Evolutionary conservation across 2,329 filamentous ascomycete genomes (phyloP).

Genomic region (Pseudogymnoascus sp.): DNA sequence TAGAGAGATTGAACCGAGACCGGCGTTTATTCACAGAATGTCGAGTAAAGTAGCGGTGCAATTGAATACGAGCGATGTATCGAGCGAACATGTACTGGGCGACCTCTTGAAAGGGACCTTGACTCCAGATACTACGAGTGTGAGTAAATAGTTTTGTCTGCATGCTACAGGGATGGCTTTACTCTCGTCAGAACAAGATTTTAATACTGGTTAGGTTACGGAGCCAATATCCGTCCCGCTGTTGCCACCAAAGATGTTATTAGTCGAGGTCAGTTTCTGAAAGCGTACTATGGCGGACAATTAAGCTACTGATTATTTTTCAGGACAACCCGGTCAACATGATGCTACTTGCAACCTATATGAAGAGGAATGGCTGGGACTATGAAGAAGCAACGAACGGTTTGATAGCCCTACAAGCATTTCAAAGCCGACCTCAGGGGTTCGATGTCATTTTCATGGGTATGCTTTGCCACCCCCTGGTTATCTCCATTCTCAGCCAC

Average conservation of each 20-base stretch:
- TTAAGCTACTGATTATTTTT: slow-evolving; percentile 22
- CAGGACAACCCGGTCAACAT: slow-evolving; percentile 34
- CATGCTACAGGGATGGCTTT: background rate
- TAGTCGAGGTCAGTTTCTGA: slow-evolving; percentile 18
- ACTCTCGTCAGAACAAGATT: background rate
- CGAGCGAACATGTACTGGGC: background rate
- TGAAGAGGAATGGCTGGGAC: slow-evolving; percentile 23
- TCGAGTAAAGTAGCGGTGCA: background rate
- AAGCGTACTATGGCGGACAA: slow-evolving; percentile 3
- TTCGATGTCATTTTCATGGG: slow-evolving; percentile 41
- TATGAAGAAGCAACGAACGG: slow-evolving; percentile 35
- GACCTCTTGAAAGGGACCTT: background rate
- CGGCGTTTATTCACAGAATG: background rate
- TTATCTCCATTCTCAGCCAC: background rate
- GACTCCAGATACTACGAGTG: background rate
- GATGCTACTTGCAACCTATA: slow-evolving; percentile 25
- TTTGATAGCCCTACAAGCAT: slow-evolving; percentile 36
- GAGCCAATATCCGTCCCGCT: background rate
- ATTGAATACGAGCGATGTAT: background rate
- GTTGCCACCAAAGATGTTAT: slow-evolving; percentile 15
- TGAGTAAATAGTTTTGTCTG: background rate
- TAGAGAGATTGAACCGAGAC: background rate
- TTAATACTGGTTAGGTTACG: background rate
- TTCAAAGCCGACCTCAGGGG: slow-evolving; percentile 25
- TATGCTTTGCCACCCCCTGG: slow-evolving; percentile 14